Evolutionary conservation across 768 basidiomycete genomes (phyloP), one percentile per base, ranked within the genome.

Genomic region (Phallus indusiatus): DNA sequence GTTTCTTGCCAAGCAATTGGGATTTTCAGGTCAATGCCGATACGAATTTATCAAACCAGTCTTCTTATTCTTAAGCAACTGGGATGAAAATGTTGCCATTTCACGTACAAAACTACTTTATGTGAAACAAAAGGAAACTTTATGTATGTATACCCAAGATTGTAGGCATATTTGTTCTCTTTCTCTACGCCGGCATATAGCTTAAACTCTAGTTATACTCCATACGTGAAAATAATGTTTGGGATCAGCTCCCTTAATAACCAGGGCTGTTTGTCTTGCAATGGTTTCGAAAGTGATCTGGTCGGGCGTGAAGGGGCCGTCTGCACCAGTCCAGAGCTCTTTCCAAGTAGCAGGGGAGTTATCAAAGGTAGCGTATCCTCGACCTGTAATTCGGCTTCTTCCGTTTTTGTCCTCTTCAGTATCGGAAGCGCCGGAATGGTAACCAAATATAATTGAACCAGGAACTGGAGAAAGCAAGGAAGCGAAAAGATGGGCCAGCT

Each of bases 381-480:
- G 21, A 33, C 21, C 1, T 49, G 34, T 35, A 46, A 42, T 8
- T 64, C 65, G 37, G 62, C 63, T 12, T 47, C 50, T 36, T 50
- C 57, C n/a, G 12, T 14, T 3, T 42, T 42, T 42, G n/a, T 42
- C 42, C 42, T 42, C 42, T 42, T 42, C 42, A 36, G 28, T 36
- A 47, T 54, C 18, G 5, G 54, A 59, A 21, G 54, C 17, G 11
- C 60, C 64, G 8, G 64, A 17, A 24, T 72, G 71, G 28, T 46
- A 60, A 24, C 72, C 71, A 56, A 72, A 71, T 42, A 70, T 59
- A 17, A 72, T 55, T 42, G 69, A 68, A 11, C 68, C 71, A 10
- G 61, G 62, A 53, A 64, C 58, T 1, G 64, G 60, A 34, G 67
- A 67, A 51, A 72, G 60, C n/a, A 72, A 66, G n/a, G 61, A 54